Evolutionary conservation across 1,284 basidiomycete genomes (phyloP).

Genomic region (Singerocomus rubriflavus): DNA sequence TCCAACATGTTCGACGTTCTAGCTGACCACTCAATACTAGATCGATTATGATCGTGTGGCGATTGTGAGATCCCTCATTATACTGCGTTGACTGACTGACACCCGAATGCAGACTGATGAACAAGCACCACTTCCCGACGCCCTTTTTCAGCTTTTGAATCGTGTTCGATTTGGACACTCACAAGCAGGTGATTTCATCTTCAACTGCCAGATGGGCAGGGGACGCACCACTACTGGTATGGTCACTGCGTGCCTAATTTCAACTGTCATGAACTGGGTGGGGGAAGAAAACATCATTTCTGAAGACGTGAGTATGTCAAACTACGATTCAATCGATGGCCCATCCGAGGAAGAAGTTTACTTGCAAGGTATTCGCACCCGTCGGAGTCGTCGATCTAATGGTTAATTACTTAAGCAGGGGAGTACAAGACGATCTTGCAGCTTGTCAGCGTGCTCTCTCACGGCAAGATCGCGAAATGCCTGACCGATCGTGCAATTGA

Average conservation of each 20-base stretch:
- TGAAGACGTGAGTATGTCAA: slow-evolving; percentile 40
- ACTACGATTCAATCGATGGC: slow-evolving; percentile 70
- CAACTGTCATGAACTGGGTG: slow-evolving; percentile 68
- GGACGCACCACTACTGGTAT: slow-evolving; percentile 91
- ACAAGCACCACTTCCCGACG: slow-evolving; percentile 88
- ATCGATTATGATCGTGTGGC: slow-evolving; percentile 88
- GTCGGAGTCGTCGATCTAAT: neutral
- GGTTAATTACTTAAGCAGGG: slow-evolving; percentile 45
- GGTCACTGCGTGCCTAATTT: slow-evolving; percentile 86
- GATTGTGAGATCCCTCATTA: slow-evolving; percentile 53
- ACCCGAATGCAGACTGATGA: slow-evolving; percentile 78
- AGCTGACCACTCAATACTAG: slow-evolving; percentile 36
- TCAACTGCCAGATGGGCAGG: slow-evolving; percentile 86
- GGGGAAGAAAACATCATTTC: slow-evolving; percentile 41
- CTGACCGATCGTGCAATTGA: slow-evolving; percentile 89
- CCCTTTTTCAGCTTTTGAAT: slow-evolving; percentile 74
- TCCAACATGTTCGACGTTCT: neutral
- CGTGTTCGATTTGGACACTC: slow-evolving; percentile 67
- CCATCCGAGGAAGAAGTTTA: slow-evolving; percentile 85
- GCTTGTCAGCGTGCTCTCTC: slow-evolving; percentile 84
- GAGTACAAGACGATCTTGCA: slow-evolving; percentile 98
- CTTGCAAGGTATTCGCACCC: slow-evolving; percentile 59
- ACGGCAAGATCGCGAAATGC: slow-evolving; percentile 91
- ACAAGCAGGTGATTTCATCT: slow-evolving; percentile 74
- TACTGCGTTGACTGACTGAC: slow-evolving; percentile 6